Percentiles rank a stretch among this genome's conserved stretches.
phyloP scores from a whole-genome alignment of 257 asterid species.

The Vinca minor region DNA sequence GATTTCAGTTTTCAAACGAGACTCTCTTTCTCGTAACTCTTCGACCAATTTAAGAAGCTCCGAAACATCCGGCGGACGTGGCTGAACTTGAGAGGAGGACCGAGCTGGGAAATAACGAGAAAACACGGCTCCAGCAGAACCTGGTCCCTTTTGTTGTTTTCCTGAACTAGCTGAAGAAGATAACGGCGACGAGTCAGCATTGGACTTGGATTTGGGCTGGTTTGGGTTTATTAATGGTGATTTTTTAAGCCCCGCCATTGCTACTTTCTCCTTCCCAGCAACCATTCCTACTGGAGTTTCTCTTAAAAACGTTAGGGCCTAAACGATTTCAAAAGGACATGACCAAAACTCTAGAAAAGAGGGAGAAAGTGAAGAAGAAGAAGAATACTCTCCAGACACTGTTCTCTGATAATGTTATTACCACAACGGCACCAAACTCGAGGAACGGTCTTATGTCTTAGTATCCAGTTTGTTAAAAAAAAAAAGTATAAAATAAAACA shows the following conservation, averaged over 20 bases:
- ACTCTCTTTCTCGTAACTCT: constrained; percentile 59
- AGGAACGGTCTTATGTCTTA: constrained; percentile 70
- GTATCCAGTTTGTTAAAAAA: constrained; percentile 26
- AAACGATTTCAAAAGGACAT: background rate
- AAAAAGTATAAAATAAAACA: background rate
- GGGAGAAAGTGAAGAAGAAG: constrained; percentile 7
- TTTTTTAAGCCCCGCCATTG: constrained; percentile 66
- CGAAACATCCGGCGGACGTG: constrained; percentile 81
- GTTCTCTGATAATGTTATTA: constrained; percentile 1
- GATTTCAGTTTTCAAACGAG: constrained; percentile 61
- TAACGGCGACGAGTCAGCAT: constrained; percentile 26
- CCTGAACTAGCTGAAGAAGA: constrained; percentile 35
- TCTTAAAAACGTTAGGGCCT: too few relatives aligned
- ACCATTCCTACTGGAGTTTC: constrained; percentile 37
- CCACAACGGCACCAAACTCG: constrained; percentile 23
- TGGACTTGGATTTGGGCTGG: constrained; percentile 20
- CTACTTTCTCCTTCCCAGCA: constrained; percentile 72
- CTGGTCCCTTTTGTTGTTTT: constrained; percentile 28
- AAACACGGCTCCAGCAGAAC: constrained; percentile 34
- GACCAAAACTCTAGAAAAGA: background rate
- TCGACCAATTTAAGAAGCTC: constrained; percentile 62
- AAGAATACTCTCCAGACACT: background rate
- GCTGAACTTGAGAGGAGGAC: constrained; percentile 84
- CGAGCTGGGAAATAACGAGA: constrained; percentile 80
- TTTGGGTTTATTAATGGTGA: constrained; percentile 44